Evolutionary conservation across 2,329 filamentous ascomycete genomes (phyloP).

Genomic region (Talaromyces sp.): DNA sequence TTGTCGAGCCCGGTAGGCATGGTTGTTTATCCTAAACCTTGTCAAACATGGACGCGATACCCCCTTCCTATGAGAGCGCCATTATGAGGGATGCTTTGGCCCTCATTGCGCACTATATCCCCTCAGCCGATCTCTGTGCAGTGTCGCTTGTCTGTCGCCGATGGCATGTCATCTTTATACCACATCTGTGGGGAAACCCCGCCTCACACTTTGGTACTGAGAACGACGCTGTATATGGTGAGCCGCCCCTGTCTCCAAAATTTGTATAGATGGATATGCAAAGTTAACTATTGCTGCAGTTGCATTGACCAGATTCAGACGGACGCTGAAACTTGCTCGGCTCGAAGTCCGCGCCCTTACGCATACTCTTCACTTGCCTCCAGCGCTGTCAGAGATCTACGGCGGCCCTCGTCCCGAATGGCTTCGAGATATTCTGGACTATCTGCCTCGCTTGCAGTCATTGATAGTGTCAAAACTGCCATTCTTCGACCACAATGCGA

Average conservation of each 20-base stretch:
- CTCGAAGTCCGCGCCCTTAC: conserved; percentile 50
- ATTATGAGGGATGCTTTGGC: conserved; percentile 52
- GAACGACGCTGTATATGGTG: conserved; percentile 56
- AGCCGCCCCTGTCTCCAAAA: not conserved
- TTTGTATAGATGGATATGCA: not conserved
- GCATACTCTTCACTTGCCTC: conserved; percentile 58
- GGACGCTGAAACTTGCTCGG: conserved; percentile 51
- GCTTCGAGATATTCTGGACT: conserved; percentile 55
- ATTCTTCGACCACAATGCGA: conserved; percentile 57
- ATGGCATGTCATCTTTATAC: conserved; percentile 56
- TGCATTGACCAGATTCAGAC: conserved; percentile 55
- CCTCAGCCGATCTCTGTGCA: conserved; percentile 52
- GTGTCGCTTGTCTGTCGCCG: conserved; percentile 51
- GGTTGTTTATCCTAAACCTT: not conserved
- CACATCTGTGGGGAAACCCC: conserved; percentile 58
- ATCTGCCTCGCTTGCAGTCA: conserved; percentile 54
- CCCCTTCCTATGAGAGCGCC: conserved; percentile 57
- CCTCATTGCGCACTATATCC: conserved; percentile 53
- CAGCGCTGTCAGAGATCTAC: conserved; percentile 57
- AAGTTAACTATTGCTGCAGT: conserved; percentile 31
- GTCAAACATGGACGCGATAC: conserved; percentile 50
- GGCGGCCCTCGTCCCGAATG: conserved; percentile 55
- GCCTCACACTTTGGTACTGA: conserved; percentile 58
- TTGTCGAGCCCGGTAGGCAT: not conserved
- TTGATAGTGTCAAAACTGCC: conserved; percentile 55